Conservation (phyloP, 257 asterid species). For the Solanum appendiculatum region DNA sequence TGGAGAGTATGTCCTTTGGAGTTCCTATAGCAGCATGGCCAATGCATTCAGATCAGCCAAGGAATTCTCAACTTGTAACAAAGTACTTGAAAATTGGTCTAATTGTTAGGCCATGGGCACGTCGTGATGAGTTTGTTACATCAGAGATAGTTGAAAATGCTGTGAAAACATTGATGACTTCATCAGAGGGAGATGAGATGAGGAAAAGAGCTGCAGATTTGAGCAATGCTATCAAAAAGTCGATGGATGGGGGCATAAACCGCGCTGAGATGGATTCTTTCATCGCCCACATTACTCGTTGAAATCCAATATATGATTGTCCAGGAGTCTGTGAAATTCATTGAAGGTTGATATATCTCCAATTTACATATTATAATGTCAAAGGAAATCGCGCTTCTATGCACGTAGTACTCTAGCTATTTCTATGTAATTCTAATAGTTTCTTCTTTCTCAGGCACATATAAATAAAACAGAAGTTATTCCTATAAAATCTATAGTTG, state of each 20-base stretch:
- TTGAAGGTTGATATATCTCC: not conserved
- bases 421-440: too few relatives aligned
- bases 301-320: not conserved
- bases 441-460: not conserved
- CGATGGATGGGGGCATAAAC: not conserved
- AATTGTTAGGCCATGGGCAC: not conserved
- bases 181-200: not conserved
- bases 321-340: not conserved
- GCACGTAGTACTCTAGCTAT: not conserved
- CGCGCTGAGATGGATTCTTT: not conserved
- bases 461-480: not conserved
- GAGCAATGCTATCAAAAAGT: not conserved
- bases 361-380: too few relatives aligned
- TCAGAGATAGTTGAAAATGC: not conserved
- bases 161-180: not conserved
- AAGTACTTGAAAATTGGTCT: not conserved
- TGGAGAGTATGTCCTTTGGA: conserved; percentile 13
- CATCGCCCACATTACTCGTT: not conserved
- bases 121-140: not conserved
- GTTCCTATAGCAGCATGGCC: conserved; percentile 4
- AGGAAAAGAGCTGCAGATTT: not conserved
- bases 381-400: too few relatives aligned
- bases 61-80: not conserved
- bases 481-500: not conserved
- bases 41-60: not conserved